Conservation (phyloP, 352 stramenopile genomes). For the Globisporangium orthogonon region DNA sequence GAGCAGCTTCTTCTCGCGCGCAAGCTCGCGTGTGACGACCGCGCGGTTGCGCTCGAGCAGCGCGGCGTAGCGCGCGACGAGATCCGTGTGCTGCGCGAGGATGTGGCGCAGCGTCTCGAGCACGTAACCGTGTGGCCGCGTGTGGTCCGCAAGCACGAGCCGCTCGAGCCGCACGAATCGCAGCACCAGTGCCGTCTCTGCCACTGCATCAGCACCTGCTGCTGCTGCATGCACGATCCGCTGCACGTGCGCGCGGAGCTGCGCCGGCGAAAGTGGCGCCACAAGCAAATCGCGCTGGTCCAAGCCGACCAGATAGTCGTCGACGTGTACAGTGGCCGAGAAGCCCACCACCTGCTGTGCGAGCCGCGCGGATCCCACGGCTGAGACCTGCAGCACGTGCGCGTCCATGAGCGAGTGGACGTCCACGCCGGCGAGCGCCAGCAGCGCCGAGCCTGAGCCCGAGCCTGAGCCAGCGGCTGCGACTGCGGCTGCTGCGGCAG, state of each 20-base stretch:
- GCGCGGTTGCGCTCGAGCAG: slow-evolving; percentile 33
- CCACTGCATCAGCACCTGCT: background rate
- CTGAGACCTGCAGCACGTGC: slow-evolving; percentile 43
- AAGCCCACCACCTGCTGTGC: slow-evolving; percentile 30
- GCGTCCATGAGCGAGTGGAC: slow-evolving; percentile 38
- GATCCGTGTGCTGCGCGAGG: slow-evolving; percentile 18
- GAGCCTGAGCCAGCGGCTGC: too few relatives aligned
- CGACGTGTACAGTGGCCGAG: slow-evolving; percentile 87
- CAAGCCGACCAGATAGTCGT: slow-evolving; percentile 90
- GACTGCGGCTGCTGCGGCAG: background rate
- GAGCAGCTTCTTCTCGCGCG: slow-evolving; percentile 58
- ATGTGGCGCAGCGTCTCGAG: slow-evolving; percentile 43
- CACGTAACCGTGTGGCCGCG: slow-evolving; percentile 36
- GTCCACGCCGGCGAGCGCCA: slow-evolving; percentile 38
- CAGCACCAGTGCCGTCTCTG: slow-evolving; percentile 29
- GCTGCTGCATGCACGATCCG: slow-evolving; percentile 10
- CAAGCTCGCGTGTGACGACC: slow-evolving; percentile 35
- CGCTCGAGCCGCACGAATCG: slow-evolving; percentile 54
- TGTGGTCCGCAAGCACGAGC: slow-evolving; percentile 26
- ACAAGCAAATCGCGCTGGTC: slow-evolving; percentile 49
- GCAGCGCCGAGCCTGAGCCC: slow-evolving; percentile 2
- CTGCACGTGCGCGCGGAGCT: slow-evolving; percentile 33
- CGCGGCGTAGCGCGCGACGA: slow-evolving; percentile 31
- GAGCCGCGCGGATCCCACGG: slow-evolving; percentile 36
- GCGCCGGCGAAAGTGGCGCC: slow-evolving; percentile 27